Conservation (phyloP, 768 basidiomycete genomes). For the Naganishia friedmannii region DNA sequence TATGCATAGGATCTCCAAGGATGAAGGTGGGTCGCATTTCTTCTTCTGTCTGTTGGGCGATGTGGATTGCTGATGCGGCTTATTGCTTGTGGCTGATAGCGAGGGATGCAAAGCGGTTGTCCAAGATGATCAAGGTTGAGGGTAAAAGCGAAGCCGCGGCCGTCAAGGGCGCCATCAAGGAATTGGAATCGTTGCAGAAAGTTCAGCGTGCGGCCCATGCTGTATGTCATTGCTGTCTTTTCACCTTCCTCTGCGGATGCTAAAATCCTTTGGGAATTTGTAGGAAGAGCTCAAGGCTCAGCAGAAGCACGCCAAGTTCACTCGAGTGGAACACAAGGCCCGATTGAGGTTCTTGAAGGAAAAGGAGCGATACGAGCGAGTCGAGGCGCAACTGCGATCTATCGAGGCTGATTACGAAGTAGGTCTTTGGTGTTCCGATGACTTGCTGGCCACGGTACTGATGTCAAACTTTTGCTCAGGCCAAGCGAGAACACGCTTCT, state of each 20-base stretch:
- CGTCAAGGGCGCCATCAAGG: constrained; percentile 62
- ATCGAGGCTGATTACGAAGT: constrained; percentile 50
- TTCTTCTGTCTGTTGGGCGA: no score
- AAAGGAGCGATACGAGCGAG: constrained; percentile 54
- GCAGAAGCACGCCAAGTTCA: constrained; percentile 58
- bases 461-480: constrained; percentile 9
- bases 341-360: constrained; percentile 64
- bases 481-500: constrained; percentile 60
- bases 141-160: constrained; percentile 67
- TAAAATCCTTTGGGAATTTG: neutral
- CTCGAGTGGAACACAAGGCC: constrained; percentile 63
- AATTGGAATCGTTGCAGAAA: constrained; percentile 66
- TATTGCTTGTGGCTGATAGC: no score
- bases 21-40: constrained; percentile 11
- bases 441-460: neutral
- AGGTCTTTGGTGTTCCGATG: neutral
- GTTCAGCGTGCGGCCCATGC: constrained; percentile 62
- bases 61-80: neutral
- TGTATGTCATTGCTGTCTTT: constrained; percentile 6
- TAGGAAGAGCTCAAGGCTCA: constrained; percentile 64
- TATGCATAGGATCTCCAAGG: constrained; percentile 30
- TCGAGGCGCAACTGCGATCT: constrained; percentile 48
- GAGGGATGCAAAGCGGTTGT: constrained; percentile 60
- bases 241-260: no score
- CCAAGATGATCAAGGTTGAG: constrained; percentile 69